phyloP scores from a whole-genome alignment of 2,329 filamentous ascomycete species.

The Aspergillus eucalypticola region DNA sequence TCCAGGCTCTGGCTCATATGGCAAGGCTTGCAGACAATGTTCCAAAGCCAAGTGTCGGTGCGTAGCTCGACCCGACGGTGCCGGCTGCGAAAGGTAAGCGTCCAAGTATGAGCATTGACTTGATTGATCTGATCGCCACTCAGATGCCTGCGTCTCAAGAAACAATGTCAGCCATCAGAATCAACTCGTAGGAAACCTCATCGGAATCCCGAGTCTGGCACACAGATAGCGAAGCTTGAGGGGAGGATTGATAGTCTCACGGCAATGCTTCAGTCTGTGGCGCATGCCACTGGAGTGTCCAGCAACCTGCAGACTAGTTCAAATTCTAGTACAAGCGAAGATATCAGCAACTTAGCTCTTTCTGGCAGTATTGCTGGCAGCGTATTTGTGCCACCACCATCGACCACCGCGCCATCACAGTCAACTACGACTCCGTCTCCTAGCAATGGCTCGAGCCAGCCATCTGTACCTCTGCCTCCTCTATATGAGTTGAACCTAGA shows the following conservation, averaged over 20 bases:
- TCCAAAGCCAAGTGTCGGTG: slow-evolving; percentile 2
- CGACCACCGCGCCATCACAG: neutral
- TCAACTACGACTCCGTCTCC: neutral
- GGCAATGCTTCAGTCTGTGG: neutral
- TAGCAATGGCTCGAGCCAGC: neutral
- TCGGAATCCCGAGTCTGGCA: neutral
- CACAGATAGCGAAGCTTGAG: neutral
- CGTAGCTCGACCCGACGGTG: neutral
- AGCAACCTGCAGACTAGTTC: neutral
- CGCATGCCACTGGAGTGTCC: neutral
- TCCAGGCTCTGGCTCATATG: slow-evolving; percentile 2
- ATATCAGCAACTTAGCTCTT: neutral
- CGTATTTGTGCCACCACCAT: neutral
- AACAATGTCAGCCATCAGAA: slow-evolving; percentile 1
- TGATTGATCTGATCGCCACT: no score
- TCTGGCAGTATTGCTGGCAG: no score
- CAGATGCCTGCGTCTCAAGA: slow-evolving; percentile 3
- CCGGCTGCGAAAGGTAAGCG: neutral
- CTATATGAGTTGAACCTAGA: neutral
- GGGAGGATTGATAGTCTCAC: neutral
- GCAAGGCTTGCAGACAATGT: neutral
- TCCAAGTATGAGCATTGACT: neutral
- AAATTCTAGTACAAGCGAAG: neutral
- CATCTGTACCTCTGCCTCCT: neutral
- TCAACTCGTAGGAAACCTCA: neutral